phyloP scores from a whole-genome alignment of 2,329 filamentous ascomycete species.

The Apiospora pterosperma region DNA sequence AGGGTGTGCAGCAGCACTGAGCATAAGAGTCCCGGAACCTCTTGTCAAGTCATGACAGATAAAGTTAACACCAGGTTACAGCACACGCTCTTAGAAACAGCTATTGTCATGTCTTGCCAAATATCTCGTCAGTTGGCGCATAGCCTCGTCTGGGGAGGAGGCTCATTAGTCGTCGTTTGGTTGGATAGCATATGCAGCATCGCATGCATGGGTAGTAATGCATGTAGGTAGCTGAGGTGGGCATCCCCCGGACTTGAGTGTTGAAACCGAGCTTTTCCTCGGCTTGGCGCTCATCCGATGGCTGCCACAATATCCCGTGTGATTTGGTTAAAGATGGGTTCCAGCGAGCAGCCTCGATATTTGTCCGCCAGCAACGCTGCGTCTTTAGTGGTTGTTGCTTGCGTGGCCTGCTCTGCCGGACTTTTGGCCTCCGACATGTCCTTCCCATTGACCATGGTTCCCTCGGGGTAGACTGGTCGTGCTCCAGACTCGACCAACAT shows the following conservation, averaged over 20 bases:
- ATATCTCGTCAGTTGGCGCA: not conserved
- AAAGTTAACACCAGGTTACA: not conserved
- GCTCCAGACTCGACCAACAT: slow-evolving; percentile 74
- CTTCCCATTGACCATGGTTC: slow-evolving; percentile 58
- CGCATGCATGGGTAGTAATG: not conserved
- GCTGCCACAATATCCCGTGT: slow-evolving; percentile 47
- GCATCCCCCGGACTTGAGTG: not conserved
- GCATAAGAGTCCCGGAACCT: not conserved
- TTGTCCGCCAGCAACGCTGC: slow-evolving; percentile 60
- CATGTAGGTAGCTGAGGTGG: no score
- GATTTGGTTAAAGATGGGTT: slow-evolving; percentile 65
- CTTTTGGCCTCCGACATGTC: slow-evolving; percentile 41
- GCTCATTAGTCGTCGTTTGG: not conserved
- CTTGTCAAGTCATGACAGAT: not conserved
- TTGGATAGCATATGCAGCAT: not conserved
- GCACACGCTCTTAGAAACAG: not conserved
- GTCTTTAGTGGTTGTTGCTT: slow-evolving; percentile 27
- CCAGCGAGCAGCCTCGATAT: slow-evolving; percentile 69
- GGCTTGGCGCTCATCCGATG: slow-evolving; percentile 21
- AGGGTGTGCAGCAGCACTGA: not conserved
- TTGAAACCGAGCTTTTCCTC: not conserved
- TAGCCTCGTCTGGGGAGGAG: no score
- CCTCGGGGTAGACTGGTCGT: slow-evolving; percentile 64
- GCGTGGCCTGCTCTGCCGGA: slow-evolving; percentile 19
- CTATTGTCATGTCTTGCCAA: not conserved